These are phyloP conservation scores for Lactarius sanguifluus DNA, from an alignment of 768 basidiomycete species.

Conservation along the genomic window DNA sequence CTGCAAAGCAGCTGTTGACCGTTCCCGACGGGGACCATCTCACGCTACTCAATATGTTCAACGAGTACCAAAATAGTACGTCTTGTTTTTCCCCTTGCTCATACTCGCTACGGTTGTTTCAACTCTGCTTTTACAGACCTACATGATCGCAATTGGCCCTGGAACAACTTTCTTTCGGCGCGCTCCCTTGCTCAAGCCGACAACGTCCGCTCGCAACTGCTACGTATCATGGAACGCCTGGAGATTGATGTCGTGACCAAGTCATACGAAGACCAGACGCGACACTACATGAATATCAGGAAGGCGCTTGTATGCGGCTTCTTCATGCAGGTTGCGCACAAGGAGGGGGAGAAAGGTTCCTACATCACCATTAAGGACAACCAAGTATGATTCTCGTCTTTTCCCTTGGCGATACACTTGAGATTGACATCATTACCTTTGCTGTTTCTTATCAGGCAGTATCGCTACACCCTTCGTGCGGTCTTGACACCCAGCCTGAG, in stretches of 20 bases:
- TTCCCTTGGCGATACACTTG: background rate
- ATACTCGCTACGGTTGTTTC: background rate
- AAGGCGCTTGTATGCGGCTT: conserved; percentile 88
- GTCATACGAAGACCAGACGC: conserved; percentile 51
- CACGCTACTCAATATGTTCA: conserved; percentile 93
- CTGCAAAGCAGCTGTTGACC: conserved; percentile 82
- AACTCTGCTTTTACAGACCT: background rate
- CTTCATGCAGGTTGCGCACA: conserved; percentile 98
- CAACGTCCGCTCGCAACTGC: conserved; percentile 87
- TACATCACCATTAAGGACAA: conserved; percentile 96
- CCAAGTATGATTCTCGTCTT: conserved; percentile 52
- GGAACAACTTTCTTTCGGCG: conserved; percentile 82
- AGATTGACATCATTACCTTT: background rate
- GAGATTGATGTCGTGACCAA: conserved; percentile 75
- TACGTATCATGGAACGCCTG: conserved; percentile 88
- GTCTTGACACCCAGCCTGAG: conserved; percentile 82
- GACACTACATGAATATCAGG: conserved; percentile 68
- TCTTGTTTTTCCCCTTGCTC: background rate
- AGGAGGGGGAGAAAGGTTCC: conserved; percentile 84
- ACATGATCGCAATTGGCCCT: conserved; percentile 85
- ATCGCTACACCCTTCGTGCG: conserved; percentile 81
- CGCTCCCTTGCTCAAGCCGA: conserved; percentile 88
- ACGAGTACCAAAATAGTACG: conserved; percentile 83
- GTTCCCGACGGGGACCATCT: conserved; percentile 98
- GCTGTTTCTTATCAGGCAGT: conserved; percentile 50